These are phyloP conservation scores for Trichoderma semiorbis DNA, from an alignment of 2,329 filamentous ascomycete species.

Conservation along the genomic window DNA sequence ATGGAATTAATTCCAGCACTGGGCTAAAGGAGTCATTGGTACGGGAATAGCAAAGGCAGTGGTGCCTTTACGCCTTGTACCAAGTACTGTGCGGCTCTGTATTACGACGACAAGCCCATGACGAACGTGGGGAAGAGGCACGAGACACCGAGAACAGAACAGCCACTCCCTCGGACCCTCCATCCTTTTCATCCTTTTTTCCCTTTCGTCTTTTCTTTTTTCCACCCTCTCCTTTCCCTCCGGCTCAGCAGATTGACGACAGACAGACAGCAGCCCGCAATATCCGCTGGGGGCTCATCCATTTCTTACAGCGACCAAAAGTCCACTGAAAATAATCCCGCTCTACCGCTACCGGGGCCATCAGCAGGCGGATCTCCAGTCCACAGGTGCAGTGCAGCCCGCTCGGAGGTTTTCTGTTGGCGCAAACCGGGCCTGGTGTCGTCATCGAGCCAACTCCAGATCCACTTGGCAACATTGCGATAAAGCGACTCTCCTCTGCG, in stretches of 20 bases:
- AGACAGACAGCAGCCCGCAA: background rate
- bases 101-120: conserved; percentile 2
- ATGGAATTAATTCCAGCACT: background rate
- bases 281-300: background rate
- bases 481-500: background rate
- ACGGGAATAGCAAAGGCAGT: background rate
- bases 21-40: background rate
- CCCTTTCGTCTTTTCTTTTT: background rate
- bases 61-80: background rate
- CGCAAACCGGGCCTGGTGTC: background rate
- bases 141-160: conserved; percentile 8
- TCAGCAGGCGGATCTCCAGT: background rate
- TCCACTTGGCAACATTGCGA: conserved; percentile 9
- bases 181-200: background rate
- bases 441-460: conserved; percentile 5
- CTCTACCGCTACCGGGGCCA: background rate
- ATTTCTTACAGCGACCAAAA: background rate
- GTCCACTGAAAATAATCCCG: background rate
- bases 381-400: background rate
- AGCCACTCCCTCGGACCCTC: background rate
- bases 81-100: background rate
- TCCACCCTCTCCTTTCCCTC: background rate
- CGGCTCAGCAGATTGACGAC: background rate
- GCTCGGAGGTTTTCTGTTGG: conserved; percentile 12
- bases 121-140: conserved; percentile 14